These are phyloP conservation scores for Arthrobotrys megalospora DNA, from an alignment of 2,329 filamentous ascomycete species.

Conservation along the genomic window DNA sequence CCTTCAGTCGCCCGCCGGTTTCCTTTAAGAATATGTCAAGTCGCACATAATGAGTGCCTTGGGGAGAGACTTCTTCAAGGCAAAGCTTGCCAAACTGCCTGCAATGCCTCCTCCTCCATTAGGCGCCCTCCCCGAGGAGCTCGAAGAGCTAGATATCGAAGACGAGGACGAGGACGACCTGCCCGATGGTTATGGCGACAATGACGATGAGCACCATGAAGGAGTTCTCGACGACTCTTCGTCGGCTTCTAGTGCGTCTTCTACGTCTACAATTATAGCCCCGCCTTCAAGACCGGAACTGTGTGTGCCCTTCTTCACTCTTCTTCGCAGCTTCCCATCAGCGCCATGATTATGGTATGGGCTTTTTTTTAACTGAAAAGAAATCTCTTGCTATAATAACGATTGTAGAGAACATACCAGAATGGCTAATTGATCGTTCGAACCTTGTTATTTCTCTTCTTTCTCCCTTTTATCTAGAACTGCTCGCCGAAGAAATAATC, in stretches of 20 bases:
- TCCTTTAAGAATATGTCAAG: conserved; percentile 19
- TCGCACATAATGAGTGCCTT: conserved; percentile 79
- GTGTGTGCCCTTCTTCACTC: conserved; percentile 69
- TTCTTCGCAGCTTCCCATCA: conserved; percentile 35
- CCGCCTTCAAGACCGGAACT: conserved; percentile 79
- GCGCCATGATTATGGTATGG: conserved; percentile 60
- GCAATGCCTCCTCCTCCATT: conserved; percentile 71
- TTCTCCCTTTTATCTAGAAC: conserved; percentile 50
- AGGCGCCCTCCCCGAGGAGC: conserved; percentile 65
- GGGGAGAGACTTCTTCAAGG: conserved; percentile 83
- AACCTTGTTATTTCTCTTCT: conserved; percentile 4
- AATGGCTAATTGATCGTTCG: conserved; percentile 2
- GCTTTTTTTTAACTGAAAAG: conserved; percentile 63
- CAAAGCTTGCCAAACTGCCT: conserved; percentile 77
- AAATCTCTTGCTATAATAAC: conserved; percentile 1
- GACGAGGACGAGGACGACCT: conserved; percentile 71
- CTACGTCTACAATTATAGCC: conserved; percentile 90
- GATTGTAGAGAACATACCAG: neutral
- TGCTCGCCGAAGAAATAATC: conserved; percentile 70
- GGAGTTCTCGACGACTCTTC: conserved; percentile 73
- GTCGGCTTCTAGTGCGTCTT: conserved; percentile 88
- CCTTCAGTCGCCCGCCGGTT: neutral
- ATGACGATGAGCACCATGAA: conserved; percentile 66
- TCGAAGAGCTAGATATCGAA: conserved; percentile 73
- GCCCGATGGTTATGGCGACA: conserved; percentile 67